phyloP scores from a whole-genome alignment of 2,329 filamentous ascomycete species.

The Fusarium acutatum region DNA sequence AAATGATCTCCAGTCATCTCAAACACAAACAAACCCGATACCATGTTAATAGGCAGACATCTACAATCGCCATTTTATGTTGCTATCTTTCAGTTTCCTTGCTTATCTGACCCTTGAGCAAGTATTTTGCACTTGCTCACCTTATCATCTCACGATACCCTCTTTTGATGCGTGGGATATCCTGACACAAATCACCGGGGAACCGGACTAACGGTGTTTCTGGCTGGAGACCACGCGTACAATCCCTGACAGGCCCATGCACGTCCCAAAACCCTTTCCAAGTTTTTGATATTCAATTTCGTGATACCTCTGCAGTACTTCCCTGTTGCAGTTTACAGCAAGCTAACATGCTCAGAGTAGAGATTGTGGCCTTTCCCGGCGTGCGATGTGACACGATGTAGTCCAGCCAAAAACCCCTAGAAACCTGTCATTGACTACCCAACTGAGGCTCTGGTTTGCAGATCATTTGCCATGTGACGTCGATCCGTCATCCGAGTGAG shows the following conservation, averaged over 20 bases:
- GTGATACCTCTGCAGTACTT: background rate
- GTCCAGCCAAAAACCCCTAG: background rate
- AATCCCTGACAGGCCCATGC: conserved; percentile 1
- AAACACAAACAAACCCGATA: background rate
- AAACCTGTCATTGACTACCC: background rate
- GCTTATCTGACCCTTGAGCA: background rate
- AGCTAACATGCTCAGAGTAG: background rate
- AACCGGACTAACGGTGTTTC: background rate
- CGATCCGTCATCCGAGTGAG: background rate
- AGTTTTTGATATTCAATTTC: background rate
- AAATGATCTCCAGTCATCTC: conserved; percentile 22
- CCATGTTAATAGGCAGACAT: background rate
- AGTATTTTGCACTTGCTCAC: background rate
- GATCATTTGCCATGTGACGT: conserved; percentile 37
- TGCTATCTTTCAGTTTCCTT: background rate
- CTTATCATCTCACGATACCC: conserved; percentile 2
- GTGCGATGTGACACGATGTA: background rate
- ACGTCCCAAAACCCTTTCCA: conserved; percentile 6
- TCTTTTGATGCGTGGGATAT: background rate
- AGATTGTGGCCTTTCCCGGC: background rate
- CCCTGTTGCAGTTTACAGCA: background rate
- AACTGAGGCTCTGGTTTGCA: conserved; percentile 28
- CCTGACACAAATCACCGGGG: background rate
- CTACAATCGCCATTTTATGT: background rate
- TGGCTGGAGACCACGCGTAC: conserved; percentile 4